phyloP scores from a whole-genome alignment of 768 basidiomycete species.

The Termitomyces sp. region DNA sequence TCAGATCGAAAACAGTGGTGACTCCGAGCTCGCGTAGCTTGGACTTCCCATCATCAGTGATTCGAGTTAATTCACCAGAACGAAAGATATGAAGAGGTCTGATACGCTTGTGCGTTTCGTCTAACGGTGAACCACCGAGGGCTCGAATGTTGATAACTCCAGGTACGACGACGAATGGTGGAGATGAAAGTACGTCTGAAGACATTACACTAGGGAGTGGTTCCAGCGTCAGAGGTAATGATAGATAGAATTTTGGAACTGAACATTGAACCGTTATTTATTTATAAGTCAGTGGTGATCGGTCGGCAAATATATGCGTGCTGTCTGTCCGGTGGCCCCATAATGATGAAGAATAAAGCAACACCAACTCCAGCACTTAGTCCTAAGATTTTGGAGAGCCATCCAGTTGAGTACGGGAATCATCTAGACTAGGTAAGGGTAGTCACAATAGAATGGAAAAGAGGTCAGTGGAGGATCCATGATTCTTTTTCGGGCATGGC shows the following conservation, averaged over 20 bases:
- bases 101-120: conserved; percentile 8
- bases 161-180: conserved; percentile 31
- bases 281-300: background rate
- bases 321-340: background rate
- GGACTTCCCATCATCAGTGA: conserved; percentile 27
- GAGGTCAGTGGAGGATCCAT: background rate
- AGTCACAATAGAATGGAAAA: background rate
- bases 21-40: conserved; percentile 29
- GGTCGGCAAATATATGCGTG: background rate
- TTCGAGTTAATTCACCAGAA: conserved; percentile 29
- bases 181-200: background rate
- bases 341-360: background rate
- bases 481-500: background rate
- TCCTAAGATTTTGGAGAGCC: background rate
- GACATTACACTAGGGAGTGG: background rate
- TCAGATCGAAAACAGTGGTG: conserved; percentile 32
- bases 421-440: background rate
- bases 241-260: too few relatives aligned
- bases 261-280: background rate
- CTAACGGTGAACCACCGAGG: conserved; percentile 21
- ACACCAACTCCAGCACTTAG: background rate
- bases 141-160: conserved; percentile 34
- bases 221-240: background rate
- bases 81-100: conserved; percentile 30
- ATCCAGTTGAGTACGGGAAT: background rate